These are phyloP conservation scores for Sphaerosporella brunnea DNA, from an alignment of 495 filamentous ascomycete species.

Conservation along the genomic window DNA sequence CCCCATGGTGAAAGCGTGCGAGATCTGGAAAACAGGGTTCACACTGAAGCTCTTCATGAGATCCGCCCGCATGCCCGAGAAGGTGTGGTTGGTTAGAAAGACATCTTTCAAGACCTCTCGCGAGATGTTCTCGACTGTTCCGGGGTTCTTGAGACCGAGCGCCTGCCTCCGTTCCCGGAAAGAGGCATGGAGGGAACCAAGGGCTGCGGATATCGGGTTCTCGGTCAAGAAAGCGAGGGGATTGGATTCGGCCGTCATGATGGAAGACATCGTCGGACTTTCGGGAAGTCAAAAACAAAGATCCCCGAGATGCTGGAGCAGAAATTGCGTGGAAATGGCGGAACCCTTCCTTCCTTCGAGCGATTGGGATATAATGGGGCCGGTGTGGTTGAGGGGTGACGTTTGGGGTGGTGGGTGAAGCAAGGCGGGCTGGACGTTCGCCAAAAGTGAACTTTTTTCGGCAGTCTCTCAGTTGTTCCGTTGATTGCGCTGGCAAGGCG, in stretches of 20 bases:
- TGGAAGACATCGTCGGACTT: slow-evolving; percentile 3
- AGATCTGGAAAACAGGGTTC: slow-evolving; percentile 86
- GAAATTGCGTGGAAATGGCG: neutral
- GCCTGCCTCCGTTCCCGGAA: slow-evolving; percentile 74
- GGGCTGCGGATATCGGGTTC: slow-evolving; percentile 48
- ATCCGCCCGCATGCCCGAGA: slow-evolving; percentile 85
- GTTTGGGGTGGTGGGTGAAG: neutral
- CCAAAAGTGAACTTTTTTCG: slow-evolving; percentile 1
- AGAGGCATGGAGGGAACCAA: slow-evolving; percentile 60
- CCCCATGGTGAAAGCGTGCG: slow-evolving; percentile 89
- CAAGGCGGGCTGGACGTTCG: neutral
- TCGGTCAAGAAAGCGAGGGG: slow-evolving; percentile 49
- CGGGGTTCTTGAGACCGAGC: slow-evolving; percentile 79
- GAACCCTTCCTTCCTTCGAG: neutral
- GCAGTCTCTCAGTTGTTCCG: neutral
- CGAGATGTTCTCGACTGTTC: slow-evolving; percentile 76
- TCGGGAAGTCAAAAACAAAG: neutral
- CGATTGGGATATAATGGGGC: neutral
- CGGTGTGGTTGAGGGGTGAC: neutral
- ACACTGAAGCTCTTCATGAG: slow-evolving; percentile 88
- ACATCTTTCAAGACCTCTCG: slow-evolving; percentile 90
- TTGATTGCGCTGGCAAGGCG: neutral
- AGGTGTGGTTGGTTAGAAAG: slow-evolving; percentile 84
- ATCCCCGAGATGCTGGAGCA: neutral
- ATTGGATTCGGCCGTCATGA: slow-evolving; percentile 2